phyloP scores from a whole-genome alignment of 2,329 filamentous ascomycete genomes.

The Stenocarpella maydis region DNA sequence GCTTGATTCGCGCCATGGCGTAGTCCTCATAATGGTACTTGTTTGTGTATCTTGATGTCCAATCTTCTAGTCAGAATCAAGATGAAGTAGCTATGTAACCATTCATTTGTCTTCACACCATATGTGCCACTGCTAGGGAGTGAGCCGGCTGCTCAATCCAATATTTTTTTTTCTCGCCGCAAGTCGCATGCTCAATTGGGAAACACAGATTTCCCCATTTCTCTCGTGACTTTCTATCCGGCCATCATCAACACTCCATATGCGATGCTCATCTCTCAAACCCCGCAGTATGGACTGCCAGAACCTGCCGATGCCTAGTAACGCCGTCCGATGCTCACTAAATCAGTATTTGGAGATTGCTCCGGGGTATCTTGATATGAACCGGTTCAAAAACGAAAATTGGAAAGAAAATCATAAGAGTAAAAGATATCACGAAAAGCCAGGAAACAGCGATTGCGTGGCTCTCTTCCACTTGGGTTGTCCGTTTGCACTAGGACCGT shows the following conservation, averaged over 20 bases:
- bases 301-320: not conserved
- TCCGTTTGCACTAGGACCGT: constrained; percentile 32
- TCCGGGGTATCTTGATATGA: constrained; percentile 32
- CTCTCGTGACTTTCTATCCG: not conserved
- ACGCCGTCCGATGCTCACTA: constrained; percentile 32
- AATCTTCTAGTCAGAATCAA: not conserved
- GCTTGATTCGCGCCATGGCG: no score
- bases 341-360: constrained; percentile 24
- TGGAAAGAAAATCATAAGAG: not conserved
- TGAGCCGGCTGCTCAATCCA: not conserved
- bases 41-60: not conserved
- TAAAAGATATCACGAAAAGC: constrained; percentile 20
- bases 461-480: constrained; percentile 34
- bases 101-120: not conserved
- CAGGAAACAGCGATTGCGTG: constrained; percentile 26
- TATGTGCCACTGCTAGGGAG: not conserved
- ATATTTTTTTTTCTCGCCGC: not conserved
- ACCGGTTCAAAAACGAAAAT: constrained; percentile 18
- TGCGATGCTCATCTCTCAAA: not conserved
- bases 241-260: not conserved
- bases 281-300: not conserved
- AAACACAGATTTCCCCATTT: not conserved
- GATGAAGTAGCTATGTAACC: not conserved
- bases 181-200: not conserved
- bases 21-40: no score